Conservation (phyloP, 108 stramenopile genomes). For the Nannochloropsis granulata region DNA sequence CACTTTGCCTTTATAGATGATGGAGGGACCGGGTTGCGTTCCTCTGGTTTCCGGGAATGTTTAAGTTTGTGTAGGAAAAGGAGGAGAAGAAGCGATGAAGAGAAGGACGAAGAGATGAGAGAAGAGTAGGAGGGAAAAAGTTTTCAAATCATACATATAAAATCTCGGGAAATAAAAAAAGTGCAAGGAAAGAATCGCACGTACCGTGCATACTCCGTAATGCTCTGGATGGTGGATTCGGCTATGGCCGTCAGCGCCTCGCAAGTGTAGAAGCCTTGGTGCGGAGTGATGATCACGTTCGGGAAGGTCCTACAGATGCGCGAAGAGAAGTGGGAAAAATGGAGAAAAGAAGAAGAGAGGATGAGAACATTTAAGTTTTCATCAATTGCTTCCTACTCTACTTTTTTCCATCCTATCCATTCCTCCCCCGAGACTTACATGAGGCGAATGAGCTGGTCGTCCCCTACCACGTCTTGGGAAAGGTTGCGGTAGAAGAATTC, state of each 20-base stretch:
- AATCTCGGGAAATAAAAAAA: no score
- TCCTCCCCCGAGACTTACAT: background rate
- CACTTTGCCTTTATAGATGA: background rate
- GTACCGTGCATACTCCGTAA: background rate
- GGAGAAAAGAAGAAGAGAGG: background rate
- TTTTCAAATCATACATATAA: no score
- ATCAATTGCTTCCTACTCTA: no score
- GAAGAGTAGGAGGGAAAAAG: no score
- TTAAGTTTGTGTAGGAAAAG: no score
- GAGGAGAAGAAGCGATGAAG: no score
- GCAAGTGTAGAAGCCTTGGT: background rate
- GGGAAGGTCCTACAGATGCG: background rate
- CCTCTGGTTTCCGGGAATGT: background rate
- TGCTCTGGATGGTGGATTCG: background rate
- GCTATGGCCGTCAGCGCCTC: background rate
- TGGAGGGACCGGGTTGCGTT: background rate
- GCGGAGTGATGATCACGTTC: background rate
- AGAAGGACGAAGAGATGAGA: no score
- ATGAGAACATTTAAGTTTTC: no score
- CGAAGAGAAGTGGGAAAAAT: background rate
- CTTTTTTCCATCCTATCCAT: no score
- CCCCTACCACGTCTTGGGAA: background rate
- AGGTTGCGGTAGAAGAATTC: constrained; percentile 58
- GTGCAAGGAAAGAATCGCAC: background rate
- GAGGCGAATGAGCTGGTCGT: background rate